phyloP scores from a whole-genome alignment of 176 grass and related monocot genomes.

The Carex kokanica region DNA sequence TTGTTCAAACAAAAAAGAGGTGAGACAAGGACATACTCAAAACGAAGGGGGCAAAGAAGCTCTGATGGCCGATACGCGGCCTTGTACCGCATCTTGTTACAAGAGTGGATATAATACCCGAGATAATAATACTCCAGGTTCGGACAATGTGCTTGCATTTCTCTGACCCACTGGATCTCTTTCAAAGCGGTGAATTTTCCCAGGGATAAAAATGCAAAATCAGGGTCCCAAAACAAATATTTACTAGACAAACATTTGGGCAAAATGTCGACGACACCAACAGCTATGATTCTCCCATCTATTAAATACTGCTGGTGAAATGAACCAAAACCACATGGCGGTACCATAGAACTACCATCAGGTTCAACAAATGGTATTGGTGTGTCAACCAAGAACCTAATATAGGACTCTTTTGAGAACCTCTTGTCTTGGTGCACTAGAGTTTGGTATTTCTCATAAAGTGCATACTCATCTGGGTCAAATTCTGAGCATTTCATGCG shows the following conservation, averaged over 20 bases:
- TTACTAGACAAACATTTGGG: conserved; percentile 96
- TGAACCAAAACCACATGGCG: conserved; percentile 78
- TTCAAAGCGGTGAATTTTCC: conserved; percentile 89
- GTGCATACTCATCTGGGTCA: conserved; percentile 78
- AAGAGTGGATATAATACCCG: conserved; percentile 96
- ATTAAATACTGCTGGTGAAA: conserved; percentile 97
- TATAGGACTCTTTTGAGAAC: conserved; percentile 73
- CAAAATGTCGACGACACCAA: conserved; percentile 95
- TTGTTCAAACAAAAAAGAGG: not conserved
- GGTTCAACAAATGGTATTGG: conserved; percentile 66
- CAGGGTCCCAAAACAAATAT: conserved; percentile 99
- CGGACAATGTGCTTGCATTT: conserved; percentile 48
- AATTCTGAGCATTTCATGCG: conserved; percentile 71
- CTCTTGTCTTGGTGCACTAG: conserved; percentile 77
- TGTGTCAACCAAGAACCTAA: conserved; percentile 75
- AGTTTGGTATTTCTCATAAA: conserved; percentile 84
- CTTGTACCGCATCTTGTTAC: conserved; percentile 99
- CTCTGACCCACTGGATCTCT: conserved; percentile 90
- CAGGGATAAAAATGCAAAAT: conserved; percentile 82
- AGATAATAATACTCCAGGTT: conserved; percentile 92
- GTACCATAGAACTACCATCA: conserved; percentile 50
- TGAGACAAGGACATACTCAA: conserved; percentile 45
- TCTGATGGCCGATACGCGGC: conserved; percentile 90
- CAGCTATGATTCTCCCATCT: conserved; percentile 89
- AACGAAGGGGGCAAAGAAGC: conserved; percentile 89